phyloP scores from a whole-genome alignment of 2,329 filamentous ascomycete species.

The Trichoderma sp. region DNA sequence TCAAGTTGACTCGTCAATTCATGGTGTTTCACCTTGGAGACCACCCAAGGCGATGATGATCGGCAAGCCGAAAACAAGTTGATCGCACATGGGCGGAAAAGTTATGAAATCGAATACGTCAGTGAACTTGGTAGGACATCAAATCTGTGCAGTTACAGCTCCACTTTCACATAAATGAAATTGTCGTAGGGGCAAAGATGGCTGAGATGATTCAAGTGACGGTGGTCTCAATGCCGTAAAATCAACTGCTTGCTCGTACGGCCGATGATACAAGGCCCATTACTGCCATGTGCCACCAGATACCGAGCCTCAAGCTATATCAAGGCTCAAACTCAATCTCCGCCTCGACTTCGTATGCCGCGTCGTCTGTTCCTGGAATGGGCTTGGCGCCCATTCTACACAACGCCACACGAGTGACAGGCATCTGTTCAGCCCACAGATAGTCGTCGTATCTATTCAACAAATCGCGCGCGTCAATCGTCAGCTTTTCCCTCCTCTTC shows the following conservation, averaged over 20 bases:
- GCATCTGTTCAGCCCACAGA: constrained; percentile 66
- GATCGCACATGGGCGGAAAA: neutral
- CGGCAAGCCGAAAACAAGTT: neutral
- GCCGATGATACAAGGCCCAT: too few species aligned
- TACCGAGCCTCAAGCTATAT: neutral
- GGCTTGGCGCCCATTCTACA: constrained; percentile 86
- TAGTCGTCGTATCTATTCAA: constrained; percentile 60
- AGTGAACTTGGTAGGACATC: too few species aligned
- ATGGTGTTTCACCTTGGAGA: neutral
- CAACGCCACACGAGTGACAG: constrained; percentile 69
- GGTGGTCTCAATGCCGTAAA: neutral
- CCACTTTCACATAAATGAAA: neutral
- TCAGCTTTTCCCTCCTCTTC: constrained; percentile 40
- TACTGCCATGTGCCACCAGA: neutral
- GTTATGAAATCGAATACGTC: neutral
- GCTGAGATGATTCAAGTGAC: neutral
- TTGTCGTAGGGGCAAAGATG: neutral
- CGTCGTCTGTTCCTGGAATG: constrained; percentile 50
- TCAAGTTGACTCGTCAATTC: neutral
- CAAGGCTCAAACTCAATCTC: constrained; percentile 41
- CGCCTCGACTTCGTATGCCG: constrained; percentile 52
- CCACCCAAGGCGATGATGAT: neutral
- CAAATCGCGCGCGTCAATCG: constrained; percentile 54
- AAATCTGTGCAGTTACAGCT: too few species aligned
- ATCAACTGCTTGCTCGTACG: neutral